phyloP scores from a whole-genome alignment of 305 asterid genomes.

The Fraxinus latifolia region DNA sequence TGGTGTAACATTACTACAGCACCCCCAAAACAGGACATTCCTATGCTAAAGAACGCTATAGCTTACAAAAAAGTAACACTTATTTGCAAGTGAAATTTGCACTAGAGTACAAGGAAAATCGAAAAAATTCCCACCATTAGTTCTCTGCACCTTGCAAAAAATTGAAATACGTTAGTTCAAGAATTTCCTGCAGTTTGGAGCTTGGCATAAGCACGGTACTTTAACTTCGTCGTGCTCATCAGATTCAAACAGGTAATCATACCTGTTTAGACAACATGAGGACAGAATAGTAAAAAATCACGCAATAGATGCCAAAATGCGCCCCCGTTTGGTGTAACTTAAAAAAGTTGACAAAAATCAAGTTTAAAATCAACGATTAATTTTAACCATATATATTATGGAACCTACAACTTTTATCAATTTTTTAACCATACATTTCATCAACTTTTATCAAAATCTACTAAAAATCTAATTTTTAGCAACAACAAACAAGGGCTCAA shows the following conservation, averaged over 20 bases:
- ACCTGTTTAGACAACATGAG: conserved; percentile 44
- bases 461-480: too few species aligned
- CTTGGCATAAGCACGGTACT: conserved; percentile 79
- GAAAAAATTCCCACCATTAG: not conserved
- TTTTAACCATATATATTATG: not conserved
- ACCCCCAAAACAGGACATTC: not conserved
- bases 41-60: not conserved
- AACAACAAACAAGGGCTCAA: not conserved
- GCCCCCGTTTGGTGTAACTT: not conserved
- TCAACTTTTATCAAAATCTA: too few species aligned
- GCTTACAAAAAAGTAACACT: not conserved
- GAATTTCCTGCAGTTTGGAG: conserved; percentile 77
- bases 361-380: not conserved
- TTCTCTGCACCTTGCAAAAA: not conserved
- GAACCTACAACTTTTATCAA: not conserved
- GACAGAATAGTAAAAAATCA: not conserved
- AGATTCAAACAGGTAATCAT: conserved; percentile 82
- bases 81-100: conserved; percentile 5
- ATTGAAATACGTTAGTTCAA: conserved; percentile 51
- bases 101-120: not conserved
- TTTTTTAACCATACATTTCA: not conserved
- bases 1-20: not conserved
- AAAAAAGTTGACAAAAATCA: not conserved
- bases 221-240: conserved; percentile 80
- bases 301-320: not conserved